Base-by-base conservation (phyloP, 176 grass and related monocot genomes). In the Oryza rufipogon region DNA sequence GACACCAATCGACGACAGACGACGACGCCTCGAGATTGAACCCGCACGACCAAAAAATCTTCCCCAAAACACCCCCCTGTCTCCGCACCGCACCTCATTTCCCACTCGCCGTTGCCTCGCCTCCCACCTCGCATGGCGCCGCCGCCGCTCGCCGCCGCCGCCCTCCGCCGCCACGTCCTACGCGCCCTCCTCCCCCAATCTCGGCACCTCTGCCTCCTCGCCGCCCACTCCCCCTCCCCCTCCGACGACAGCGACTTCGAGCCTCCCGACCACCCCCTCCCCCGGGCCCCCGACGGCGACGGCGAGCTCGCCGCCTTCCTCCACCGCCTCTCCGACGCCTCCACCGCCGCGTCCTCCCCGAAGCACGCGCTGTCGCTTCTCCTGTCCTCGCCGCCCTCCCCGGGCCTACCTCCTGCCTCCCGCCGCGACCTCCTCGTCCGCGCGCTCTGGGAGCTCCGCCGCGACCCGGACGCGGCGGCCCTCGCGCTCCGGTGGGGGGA, bases 361-460 rank as follows among this genome's bases (percentile, higher is more conserved):
- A 98, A 87, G 38, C 81, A 98, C 4, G 87, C 92, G 14, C 45
- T 91, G 41, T 84, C 85, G 14, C 44, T 91, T 56, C 67, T 97
- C 9, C 61, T 71, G 9, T 84, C 68, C 36, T 84, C 95, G 3
- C 54, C 58, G 0, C 74, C 91, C 25, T 1, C 69, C 20, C 33
- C 67, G 10, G 80, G 33, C 47, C 85, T 41, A 51, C 46, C 45
- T 38, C 67, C 63, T 49, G 34, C 69, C 30, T 70, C 88, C 7
- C 67, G 64, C 5, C 38, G 38, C 38, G 70, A 33, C 33, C 79
- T 96, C 83, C 86, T 91, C 70, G 64, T 88, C 87, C 89, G 70
- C 66, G 91, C 89, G 63, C 83, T 97, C 38, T 97, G 94, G 89
- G 91, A 90, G 76, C 91, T 97, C 58, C 88, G 91, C 74, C 17